phyloP scores from a whole-genome alignment of 2,329 filamentous ascomycete species.

The Cladosporium oxysporum region DNA sequence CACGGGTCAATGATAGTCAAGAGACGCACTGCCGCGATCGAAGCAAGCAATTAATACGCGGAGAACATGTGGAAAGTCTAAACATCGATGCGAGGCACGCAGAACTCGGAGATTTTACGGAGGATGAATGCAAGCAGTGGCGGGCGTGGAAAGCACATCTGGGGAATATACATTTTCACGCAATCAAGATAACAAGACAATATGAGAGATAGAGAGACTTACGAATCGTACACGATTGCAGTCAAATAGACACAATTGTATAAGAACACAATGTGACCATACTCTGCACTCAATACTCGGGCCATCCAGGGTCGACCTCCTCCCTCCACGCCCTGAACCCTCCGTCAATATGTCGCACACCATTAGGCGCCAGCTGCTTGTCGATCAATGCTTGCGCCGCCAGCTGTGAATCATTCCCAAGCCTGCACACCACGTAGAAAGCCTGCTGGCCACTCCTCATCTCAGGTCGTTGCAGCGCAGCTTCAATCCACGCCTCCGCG shows the following conservation, averaged over 20 bases:
- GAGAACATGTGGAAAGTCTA: too few relatives aligned
- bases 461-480: not conserved
- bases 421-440: conserved; percentile 64
- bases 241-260: not conserved
- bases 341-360: conserved; percentile 69
- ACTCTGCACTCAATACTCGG: conserved; percentile 55
- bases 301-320: conserved; percentile 62
- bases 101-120: too few relatives aligned
- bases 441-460: not conserved
- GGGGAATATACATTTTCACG: not conserved
- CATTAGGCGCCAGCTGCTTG: conserved; percentile 48
- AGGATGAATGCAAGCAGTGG: too few relatives aligned
- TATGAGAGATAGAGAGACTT: not conserved
- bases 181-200: not conserved
- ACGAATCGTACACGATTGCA: not conserved
- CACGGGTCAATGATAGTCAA: too few relatives aligned
- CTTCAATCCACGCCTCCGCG: conserved; percentile 31
- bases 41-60: too few relatives aligned
- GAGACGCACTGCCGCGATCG: too few relatives aligned
- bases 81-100: too few relatives aligned
- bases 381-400: conserved; percentile 67
- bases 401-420: conserved; percentile 78
- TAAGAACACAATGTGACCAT: not conserved
- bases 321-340: conserved; percentile 73
- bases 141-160: not conserved